phyloP scores from a whole-genome alignment of 768 basidiomycete genomes.

The Mycena sanguinolenta region DNA sequence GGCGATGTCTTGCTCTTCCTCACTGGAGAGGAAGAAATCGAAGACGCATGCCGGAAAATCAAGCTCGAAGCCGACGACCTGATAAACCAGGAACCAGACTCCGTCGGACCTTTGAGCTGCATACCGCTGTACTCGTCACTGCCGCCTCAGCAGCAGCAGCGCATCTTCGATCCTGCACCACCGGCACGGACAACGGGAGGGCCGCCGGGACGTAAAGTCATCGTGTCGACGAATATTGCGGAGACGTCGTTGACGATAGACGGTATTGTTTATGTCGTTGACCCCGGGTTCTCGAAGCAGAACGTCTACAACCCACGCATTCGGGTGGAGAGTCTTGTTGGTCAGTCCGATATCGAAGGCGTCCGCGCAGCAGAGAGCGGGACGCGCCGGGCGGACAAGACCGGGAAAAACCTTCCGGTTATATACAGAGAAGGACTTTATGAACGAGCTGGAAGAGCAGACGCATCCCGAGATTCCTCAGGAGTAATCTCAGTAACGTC shows the following conservation, averaged over 20 bases:
- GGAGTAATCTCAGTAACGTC: constrained; percentile 93
- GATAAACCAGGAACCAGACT: constrained; percentile 73
- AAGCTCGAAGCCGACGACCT: constrained; percentile 92
- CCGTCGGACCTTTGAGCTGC: constrained; percentile 89
- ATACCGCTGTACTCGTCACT: constrained; percentile 96
- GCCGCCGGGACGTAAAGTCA: constrained; percentile 92
- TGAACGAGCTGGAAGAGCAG: constrained; percentile 95
- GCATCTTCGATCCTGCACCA: constrained; percentile 95
- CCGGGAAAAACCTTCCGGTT: constrained; percentile 98
- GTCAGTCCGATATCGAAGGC: constrained; percentile 98
- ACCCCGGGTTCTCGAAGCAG: constrained; percentile 97
- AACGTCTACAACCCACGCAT: constrained; percentile 99
- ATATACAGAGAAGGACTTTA: constrained; percentile 98
- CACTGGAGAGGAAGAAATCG: constrained; percentile 98
- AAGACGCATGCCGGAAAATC: constrained; percentile 95
- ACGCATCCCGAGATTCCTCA: constrained; percentile 96
- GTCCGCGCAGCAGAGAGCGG: constrained; percentile 94
- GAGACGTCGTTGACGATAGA: constrained; percentile 98
- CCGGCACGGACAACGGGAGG: constrained; percentile 69
- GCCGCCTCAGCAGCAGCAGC: constrained; percentile 94
- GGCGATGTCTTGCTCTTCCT: constrained; percentile 96
- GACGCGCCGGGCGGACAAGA: constrained; percentile 94
- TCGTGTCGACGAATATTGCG: constrained; percentile 97
- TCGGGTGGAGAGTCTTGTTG: constrained; percentile 91
- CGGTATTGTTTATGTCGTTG: constrained; percentile 99